phyloP scores from a whole-genome alignment of 2,329 filamentous ascomycete genomes.

The Alternaria ventricosa region DNA sequence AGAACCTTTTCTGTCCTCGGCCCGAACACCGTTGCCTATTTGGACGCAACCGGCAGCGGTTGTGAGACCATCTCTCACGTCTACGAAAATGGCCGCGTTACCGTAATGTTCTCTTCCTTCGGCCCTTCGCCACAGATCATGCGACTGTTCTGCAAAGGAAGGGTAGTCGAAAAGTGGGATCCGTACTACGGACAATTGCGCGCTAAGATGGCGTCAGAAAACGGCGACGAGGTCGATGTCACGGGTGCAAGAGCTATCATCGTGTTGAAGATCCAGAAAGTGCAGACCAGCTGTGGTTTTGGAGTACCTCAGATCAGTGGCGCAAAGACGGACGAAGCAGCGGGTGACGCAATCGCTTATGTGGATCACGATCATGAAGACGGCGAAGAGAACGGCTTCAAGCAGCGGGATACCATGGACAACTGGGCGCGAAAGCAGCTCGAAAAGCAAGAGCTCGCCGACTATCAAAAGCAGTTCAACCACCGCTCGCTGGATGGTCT shows the following conservation, averaged over 20 bases:
- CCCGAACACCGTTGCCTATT: conserved; percentile 68
- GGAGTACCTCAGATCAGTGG: conserved; percentile 63
- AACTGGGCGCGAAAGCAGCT: conserved; percentile 59
- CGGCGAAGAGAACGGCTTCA: conserved; percentile 13
- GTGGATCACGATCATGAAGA: conserved; percentile 27
- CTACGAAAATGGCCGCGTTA: conserved; percentile 77
- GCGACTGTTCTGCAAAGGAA: conserved; percentile 66
- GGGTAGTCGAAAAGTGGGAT: conserved; percentile 66
- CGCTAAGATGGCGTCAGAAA: conserved; percentile 51
- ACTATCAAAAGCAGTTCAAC: conserved; percentile 67
- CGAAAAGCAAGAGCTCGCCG: conserved; percentile 57
- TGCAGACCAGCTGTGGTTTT: conserved; percentile 72
- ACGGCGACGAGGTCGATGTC: conserved; percentile 32
- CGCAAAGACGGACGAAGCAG: conserved; percentile 9
- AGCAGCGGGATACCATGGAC: conserved; percentile 62
- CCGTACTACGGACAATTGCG: conserved; percentile 47
- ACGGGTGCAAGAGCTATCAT: conserved; percentile 62
- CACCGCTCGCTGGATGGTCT: conserved; percentile 35
- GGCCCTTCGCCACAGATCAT: conserved; percentile 66
- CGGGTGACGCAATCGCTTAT: conserved; percentile 24
- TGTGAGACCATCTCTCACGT: conserved; percentile 78
- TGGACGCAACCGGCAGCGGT: conserved; percentile 77
- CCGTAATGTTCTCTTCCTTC: conserved; percentile 76
- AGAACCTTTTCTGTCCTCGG: conserved; percentile 68
- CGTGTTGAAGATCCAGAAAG: conserved; percentile 65